A percentile compares a stretch with the other conserved stretches of the same genome.
Evolutionary conservation across 169 alveolate genomes (phyloP).

Genomic region (Plasmodium adleri): DNA sequence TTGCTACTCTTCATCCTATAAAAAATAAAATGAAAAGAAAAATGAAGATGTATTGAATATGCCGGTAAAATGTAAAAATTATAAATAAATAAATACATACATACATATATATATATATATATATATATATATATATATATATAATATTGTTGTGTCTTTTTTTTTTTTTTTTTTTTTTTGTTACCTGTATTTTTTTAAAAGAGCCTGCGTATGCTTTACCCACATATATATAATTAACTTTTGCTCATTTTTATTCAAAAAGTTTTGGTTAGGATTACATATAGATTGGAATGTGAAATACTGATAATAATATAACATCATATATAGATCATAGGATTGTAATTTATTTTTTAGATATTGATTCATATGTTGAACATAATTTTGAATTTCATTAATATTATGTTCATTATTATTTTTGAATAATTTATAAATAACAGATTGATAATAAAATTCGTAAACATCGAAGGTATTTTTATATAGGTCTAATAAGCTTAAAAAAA

Average conservation of each 20-base stretch:
- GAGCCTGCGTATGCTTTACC: constrained; percentile 14
- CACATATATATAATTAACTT: constrained; percentile 34
- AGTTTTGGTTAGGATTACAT: not conserved
- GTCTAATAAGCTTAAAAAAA: constrained; percentile 33
- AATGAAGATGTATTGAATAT: not conserved
- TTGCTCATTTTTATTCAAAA: constrained; percentile 23
- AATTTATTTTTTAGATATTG: constrained; percentile 31
- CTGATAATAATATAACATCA: constrained; percentile 66
- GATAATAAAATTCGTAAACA: constrained; percentile 63
- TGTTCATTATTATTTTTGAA: constrained; percentile 30
- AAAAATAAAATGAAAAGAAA: not conserved
- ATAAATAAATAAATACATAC: not conserved
- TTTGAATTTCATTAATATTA: constrained; percentile 31
- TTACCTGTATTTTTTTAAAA: constrained; percentile 28
- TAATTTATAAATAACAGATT: constrained; percentile 22
- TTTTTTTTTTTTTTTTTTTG: not conserved
- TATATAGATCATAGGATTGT: constrained; percentile 30
- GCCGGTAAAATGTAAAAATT: not conserved
- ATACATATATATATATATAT: not conserved
- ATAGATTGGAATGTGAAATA: constrained; percentile 44
- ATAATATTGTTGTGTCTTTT: not conserved
- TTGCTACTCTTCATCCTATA: not conserved
- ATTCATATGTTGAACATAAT: constrained; percentile 15
- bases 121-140: constrained; percentile 7
- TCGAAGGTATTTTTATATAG: constrained; percentile 35